Conservation (phyloP, 1,284 basidiomycete species). For the Trichosporon coremiiforme region DNA sequence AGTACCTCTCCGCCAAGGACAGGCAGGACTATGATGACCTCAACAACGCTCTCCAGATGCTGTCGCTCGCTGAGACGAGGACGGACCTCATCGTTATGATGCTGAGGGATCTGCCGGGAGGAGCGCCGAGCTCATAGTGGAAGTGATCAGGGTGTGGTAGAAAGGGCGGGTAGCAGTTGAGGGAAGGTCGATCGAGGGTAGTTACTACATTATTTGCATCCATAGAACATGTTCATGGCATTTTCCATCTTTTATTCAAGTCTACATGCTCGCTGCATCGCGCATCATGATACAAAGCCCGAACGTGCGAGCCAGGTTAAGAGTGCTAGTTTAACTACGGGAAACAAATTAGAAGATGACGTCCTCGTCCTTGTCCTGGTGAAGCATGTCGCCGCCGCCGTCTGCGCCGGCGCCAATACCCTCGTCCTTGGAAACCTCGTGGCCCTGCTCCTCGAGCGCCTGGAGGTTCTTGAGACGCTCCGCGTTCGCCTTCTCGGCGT, state of each 20-base stretch:
- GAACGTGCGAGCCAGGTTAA: not conserved
- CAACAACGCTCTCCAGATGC: constrained; percentile 65
- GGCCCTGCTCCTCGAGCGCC: constrained; percentile 46
- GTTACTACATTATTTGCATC: constrained; percentile 12
- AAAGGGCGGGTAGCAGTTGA: not conserved
- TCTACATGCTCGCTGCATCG: constrained; percentile 19
- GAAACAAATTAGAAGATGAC: constrained; percentile 75
- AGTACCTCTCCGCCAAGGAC: constrained; percentile 50
- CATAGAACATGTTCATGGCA: constrained; percentile 20
- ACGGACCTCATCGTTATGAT: constrained; percentile 84
- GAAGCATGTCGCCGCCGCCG: constrained; percentile 66
- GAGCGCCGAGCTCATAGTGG: constrained; percentile 22
- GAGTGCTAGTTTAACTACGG: not conserved
- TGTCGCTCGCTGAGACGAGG: constrained; percentile 73
- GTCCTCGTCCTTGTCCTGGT: constrained; percentile 78
- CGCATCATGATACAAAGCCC: constrained; percentile 18
- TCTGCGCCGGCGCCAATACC: constrained; percentile 53
- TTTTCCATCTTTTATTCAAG: not conserved
- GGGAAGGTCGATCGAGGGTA: not conserved
- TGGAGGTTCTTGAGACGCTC: constrained; percentile 40
- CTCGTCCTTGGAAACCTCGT: constrained; percentile 52
- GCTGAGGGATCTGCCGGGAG: constrained; percentile 69
- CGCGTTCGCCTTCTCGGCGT: constrained; percentile 54
- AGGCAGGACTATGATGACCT: constrained; percentile 52
- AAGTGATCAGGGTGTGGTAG: not conserved